Base-by-base conservation (phyloP, 1,284 basidiomycete genomes). In the Malassezia vespertilionis region DNA sequence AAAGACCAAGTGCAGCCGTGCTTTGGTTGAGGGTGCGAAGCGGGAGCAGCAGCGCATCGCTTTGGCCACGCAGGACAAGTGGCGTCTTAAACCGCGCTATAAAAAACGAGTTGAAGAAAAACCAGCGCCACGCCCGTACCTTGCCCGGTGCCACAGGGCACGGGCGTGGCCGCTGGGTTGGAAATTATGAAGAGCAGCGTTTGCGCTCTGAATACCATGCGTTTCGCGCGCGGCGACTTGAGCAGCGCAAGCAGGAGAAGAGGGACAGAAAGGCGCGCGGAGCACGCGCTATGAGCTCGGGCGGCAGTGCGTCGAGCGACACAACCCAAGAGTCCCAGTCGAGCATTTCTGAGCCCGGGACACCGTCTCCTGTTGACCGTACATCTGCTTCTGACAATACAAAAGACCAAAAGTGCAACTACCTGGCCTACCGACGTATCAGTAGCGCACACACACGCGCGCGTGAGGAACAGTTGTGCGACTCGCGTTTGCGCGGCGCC, bases 71-170 rank as follows among this genome's bases (percentile, higher is more conserved):
- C 30, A 52, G 27, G 24, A 40, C 36, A 34, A 45, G 53, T 54
- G 53, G 53, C 52, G 53, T 46, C 48, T 54, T 54, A 54, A 54
- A 54, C 53, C 53, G 47, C 32, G 53, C 53, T 27, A 43, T 46
- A 27, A 50, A 54, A 26, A 33, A 46, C 28, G 53, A 54, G 38
- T n/a, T 31, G 21, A 54, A 54, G 44, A 54, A 50, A 38, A 54
- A 54, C 48, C 48, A 41, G 17, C 41, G 43, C 42, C 37, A 44
- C 41, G 32, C 37, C 5, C 41, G 43, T 37, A 23, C 15, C 30
- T 14, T 36, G 6, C 33, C 28, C 15, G 18, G 21, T 26, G 26
- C 8, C 41, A 43, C 27, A 27, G 31, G 34, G 18, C 23, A 17
- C 36, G 30, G 30, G 22, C 27, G 36, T 30, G 39, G 41, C 31